phyloP scores from a whole-genome alignment of 495 filamentous ascomycete genomes.

The Margaritispora aquatica region DNA sequence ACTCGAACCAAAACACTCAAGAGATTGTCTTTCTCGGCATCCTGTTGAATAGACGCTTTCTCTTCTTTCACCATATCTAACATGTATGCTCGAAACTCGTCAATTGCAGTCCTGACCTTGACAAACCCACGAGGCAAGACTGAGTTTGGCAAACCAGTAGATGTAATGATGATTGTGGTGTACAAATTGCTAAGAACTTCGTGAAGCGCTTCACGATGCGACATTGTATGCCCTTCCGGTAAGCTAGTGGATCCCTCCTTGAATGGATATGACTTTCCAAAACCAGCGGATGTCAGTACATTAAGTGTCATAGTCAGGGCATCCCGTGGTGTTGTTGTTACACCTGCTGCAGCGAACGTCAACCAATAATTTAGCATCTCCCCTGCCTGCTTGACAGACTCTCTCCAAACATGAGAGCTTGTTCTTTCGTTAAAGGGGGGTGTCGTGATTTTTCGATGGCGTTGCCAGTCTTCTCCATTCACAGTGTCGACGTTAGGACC shows the following conservation, averaged over 20 bases:
- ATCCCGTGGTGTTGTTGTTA: conserved; percentile 22
- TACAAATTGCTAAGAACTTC: conserved; percentile 29
- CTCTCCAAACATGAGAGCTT: conserved; percentile 35
- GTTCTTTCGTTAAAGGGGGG: conserved; percentile 39
- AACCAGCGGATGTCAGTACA: conserved; percentile 29
- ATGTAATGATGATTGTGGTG: conserved; percentile 26
- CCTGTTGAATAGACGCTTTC: not conserved
- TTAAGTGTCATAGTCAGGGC: conserved; percentile 29
- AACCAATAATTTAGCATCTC: conserved; percentile 35
- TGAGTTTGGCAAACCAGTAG: conserved; percentile 18
- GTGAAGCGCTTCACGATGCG: conserved; percentile 29
- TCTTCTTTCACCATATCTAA: conserved; percentile 18
- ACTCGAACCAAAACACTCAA: conserved; percentile 31
- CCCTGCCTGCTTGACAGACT: conserved; percentile 31
- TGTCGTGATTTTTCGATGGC: conserved; percentile 33
- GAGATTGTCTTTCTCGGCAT: conserved; percentile 27
- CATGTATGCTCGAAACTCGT: conserved; percentile 28
- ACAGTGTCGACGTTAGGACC: conserved; percentile 32
- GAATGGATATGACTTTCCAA: conserved; percentile 31
- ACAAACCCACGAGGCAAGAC: conserved; percentile 26
- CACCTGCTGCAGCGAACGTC: not conserved
- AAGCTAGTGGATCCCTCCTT: conserved; percentile 10
- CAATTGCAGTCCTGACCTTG: conserved; percentile 22
- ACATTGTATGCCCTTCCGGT: conserved; percentile 13
- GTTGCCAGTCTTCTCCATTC: conserved; percentile 34